Evolutionary conservation across 495 filamentous ascomycete species (phyloP).

Genomic region (Alectoria sarmentosa): DNA sequence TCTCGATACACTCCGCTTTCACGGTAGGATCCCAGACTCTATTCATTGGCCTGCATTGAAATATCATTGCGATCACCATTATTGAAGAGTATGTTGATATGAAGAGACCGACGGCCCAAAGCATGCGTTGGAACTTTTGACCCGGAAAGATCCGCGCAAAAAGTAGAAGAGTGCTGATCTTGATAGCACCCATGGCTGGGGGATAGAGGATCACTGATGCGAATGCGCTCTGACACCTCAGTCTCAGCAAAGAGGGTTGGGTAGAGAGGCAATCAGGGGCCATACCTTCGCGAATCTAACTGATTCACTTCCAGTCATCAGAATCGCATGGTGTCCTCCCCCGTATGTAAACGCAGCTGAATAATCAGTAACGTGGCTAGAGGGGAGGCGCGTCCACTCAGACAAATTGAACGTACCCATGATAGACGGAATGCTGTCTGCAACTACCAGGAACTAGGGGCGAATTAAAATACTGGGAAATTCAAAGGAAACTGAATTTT

Average conservation of each 20-base stretch:
- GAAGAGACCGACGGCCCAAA: conserved; percentile 2
- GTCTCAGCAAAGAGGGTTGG: neutral
- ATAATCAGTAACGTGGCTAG: neutral
- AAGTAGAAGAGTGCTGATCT: conserved; percentile 11
- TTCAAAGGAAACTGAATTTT: too few relatives aligned
- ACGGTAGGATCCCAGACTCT: conserved; percentile 12
- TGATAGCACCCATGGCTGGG: neutral
- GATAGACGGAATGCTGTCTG: neutral
- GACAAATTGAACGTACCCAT: neutral
- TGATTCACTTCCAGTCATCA: neutral
- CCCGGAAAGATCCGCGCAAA: conserved; percentile 7
- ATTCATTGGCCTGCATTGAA: conserved; percentile 9
- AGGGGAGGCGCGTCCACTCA: neutral
- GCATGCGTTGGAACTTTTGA: neutral
- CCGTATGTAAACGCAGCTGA: conserved; percentile 1
- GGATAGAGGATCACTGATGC: conserved; percentile 2
- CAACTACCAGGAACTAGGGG: neutral
- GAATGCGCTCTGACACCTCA: neutral
- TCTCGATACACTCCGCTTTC: conserved; percentile 7
- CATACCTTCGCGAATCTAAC: conserved; percentile 8
- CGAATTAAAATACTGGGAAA: too few relatives aligned
- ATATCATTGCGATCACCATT: neutral
- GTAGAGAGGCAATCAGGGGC: too few relatives aligned
- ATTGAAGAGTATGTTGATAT: conserved; percentile 1
- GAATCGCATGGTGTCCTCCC: conserved; percentile 10